Percentiles rank a stretch among this genome's conserved stretches.
Conservation (phyloP, 306 rosid genomes). For the Echinosophora koreensis region DNA sequence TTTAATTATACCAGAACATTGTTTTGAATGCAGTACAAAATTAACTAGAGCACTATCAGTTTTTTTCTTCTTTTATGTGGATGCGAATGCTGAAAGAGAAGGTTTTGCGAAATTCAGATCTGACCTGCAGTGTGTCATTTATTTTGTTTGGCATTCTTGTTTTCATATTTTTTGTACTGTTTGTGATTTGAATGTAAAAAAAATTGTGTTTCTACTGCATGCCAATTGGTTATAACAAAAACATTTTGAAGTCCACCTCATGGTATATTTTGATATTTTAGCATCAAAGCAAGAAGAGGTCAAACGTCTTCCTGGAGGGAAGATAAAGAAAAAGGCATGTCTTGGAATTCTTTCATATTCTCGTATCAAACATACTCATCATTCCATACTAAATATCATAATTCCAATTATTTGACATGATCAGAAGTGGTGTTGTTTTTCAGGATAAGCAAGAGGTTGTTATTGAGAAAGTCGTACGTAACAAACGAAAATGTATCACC, state of each 20-base stretch:
- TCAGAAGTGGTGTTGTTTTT: constrained; percentile 35
- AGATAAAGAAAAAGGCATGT: constrained; percentile 95
- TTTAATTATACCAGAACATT: background rate
- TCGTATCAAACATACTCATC: background rate
- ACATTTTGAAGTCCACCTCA: background rate
- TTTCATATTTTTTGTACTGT: constrained; percentile 13
- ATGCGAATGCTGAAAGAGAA: constrained; percentile 8
- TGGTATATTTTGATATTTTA: constrained; percentile 45
- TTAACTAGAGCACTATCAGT: background rate
- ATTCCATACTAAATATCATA: background rate
- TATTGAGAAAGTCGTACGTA: constrained; percentile 91
- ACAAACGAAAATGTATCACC: constrained; percentile 93
- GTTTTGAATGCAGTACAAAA: background rate
- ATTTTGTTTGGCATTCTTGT: constrained; percentile 22
- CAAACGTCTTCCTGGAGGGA: constrained; percentile 99
- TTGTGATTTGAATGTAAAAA: constrained; percentile 3
- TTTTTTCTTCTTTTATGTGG: background rate
- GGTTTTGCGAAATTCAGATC: constrained; percentile 12
- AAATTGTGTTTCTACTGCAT: background rate
- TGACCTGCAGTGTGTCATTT: constrained; percentile 3
- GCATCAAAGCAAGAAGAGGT: constrained; percentile 86
- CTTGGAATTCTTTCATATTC: background rate
- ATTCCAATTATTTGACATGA: constrained; percentile 30
- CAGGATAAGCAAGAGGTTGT: constrained; percentile 95
- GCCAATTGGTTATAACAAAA: constrained; percentile 12